A percentile compares a stretch with the other conserved stretches of the same genome.
Evolutionary conservation across 495 filamentous ascomycete species (phyloP).

Genomic region (Hypoxylon intermedium): DNA sequence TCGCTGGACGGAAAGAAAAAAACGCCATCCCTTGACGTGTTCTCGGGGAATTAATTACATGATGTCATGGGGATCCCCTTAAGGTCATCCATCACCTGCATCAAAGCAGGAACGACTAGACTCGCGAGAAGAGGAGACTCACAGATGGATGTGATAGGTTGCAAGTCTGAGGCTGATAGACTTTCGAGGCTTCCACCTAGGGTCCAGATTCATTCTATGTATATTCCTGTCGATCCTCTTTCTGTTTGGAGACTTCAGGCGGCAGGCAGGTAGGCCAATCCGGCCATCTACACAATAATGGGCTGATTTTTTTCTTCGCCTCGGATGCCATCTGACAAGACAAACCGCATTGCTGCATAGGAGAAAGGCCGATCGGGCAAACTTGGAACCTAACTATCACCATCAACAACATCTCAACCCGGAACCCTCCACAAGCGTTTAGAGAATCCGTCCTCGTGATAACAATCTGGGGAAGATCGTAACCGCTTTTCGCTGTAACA

Average conservation of each 20-base stretch:
- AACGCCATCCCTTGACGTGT: constrained; percentile 12
- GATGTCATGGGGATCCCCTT: constrained; percentile 27
- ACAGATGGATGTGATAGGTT: constrained; percentile 8
- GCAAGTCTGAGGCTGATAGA: constrained; percentile 26
- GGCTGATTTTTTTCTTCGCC: constrained; percentile 27
- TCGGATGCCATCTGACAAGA: constrained; percentile 17
- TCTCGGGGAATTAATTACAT: constrained; percentile 27
- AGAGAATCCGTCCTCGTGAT: constrained; percentile 25
- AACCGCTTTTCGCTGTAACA: constrained; percentile 16
- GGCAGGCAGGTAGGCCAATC: constrained; percentile 11
- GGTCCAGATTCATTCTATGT: constrained; percentile 29
- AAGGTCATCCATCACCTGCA: constrained; percentile 1
- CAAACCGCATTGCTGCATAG: constrained; percentile 11
- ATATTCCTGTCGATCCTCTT: constrained; percentile 34
- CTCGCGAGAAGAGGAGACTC: background rate
- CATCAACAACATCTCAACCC: constrained; percentile 10
- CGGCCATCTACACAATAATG: constrained; percentile 26
- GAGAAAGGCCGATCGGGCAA: constrained; percentile 30
- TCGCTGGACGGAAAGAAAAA: background rate
- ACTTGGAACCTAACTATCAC: constrained; percentile 22
- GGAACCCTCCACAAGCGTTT: constrained; percentile 11
- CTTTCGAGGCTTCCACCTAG: constrained; percentile 9
- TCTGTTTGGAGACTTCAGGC: constrained; percentile 16
- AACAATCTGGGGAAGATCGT: constrained; percentile 24
- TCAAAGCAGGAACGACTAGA: background rate